Percentiles rank a stretch among this genome's conserved stretches.
Conservation (phyloP, 2,329 filamentous ascomycete species). For the Atkinsonella hypoxylon region DNA sequence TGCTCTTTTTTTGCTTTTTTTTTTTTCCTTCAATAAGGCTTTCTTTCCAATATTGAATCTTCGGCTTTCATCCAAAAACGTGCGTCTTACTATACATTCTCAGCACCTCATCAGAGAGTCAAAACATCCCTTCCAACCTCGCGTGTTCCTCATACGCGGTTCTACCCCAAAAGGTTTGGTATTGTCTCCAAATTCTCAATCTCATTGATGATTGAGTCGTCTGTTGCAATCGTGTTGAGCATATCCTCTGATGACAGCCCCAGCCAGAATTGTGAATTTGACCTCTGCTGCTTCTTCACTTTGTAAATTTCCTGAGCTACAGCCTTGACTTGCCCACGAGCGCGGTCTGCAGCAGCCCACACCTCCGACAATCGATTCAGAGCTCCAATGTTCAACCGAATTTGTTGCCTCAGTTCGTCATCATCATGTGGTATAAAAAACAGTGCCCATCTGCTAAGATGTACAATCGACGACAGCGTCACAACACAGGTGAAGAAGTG, state of each 20-base stretch:
- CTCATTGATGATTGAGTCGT: constrained; percentile 47
- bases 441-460: constrained; percentile 66
- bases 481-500: constrained; percentile 78
- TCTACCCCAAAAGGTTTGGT: constrained; percentile 11
- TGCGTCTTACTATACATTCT: too few species aligned
- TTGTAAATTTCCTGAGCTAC: constrained; percentile 68
- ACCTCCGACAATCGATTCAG: constrained; percentile 56
- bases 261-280: constrained; percentile 41
- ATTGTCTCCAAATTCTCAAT: constrained; percentile 29
- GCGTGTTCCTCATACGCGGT: background rate
- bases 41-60: too few species aligned
- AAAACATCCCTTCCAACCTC: background rate
- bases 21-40: too few species aligned
- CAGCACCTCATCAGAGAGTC: too few species aligned
- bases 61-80: too few species aligned
- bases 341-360: constrained; percentile 61
- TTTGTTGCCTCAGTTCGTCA: constrained; percentile 59
- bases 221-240: constrained; percentile 40
- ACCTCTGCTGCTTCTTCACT: constrained; percentile 43
- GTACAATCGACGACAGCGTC: constrained; percentile 67
- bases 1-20: too few species aligned
- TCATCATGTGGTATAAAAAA: constrained; percentile 49
- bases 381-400: constrained; percentile 68
- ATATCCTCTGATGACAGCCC: constrained; percentile 43
- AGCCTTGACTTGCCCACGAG: constrained; percentile 60